Conservation (phyloP, 179 eudicot species). For the Carnegiea gigantea region DNA sequence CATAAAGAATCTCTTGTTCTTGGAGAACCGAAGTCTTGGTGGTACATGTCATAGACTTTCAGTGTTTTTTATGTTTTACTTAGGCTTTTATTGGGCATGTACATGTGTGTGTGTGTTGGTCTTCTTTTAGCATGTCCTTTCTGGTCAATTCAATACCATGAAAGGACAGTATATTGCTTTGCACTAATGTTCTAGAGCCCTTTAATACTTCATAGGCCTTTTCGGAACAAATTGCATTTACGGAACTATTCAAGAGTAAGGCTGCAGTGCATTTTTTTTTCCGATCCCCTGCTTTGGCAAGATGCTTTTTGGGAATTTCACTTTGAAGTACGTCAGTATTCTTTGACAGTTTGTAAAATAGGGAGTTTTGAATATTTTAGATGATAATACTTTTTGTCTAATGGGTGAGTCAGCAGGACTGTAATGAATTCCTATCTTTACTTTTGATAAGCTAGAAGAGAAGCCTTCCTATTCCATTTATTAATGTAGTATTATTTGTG, state of each 20-base stretch:
- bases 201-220: background rate
- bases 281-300: background rate
- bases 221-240: too few species aligned
- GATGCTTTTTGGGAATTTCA: background rate
- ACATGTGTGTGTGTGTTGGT: background rate
- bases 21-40: too few species aligned
- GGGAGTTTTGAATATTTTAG: background rate
- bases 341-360: background rate
- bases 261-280: background rate
- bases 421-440: background rate
- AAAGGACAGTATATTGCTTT: too few species aligned
- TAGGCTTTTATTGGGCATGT: background rate
- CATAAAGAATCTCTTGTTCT: too few species aligned
- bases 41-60: too few species aligned
- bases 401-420: background rate
- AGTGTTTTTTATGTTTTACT: background rate
- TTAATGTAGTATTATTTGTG: slow-evolving; percentile 9
- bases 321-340: slow-evolving; percentile 4
- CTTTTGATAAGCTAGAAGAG: background rate
- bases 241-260: background rate
- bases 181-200: background rate
- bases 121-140: too few species aligned
- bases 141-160: too few species aligned
- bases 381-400: background rate
- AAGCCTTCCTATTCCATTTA: slow-evolving; percentile 9